Percentiles rank a stretch among this genome's conserved stretches.
Conservation (phyloP, 139 green algal species). For the Microglena sp. region DNA sequence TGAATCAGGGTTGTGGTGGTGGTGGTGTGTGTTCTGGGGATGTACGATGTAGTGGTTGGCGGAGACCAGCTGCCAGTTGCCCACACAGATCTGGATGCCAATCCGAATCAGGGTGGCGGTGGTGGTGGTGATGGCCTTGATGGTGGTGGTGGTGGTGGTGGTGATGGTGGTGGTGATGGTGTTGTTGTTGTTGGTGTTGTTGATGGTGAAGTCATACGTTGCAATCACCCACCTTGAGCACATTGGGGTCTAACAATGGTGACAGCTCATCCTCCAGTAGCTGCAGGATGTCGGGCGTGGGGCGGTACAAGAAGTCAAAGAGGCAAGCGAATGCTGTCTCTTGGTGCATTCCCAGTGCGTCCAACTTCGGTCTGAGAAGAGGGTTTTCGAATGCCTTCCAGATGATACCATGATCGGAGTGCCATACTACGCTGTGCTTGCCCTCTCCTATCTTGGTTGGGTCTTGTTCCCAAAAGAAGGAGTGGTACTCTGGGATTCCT, state of each 20-base stretch:
- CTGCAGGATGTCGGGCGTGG: background rate
- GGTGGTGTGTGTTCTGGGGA: too few species aligned
- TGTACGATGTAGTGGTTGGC: constrained; percentile 12
- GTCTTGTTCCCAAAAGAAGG: constrained; percentile 11
- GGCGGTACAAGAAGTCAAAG: constrained; percentile 26
- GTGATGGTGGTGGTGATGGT: too few species aligned
- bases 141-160: too few species aligned
- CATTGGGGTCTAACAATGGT: constrained; percentile 8
- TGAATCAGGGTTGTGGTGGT: too few species aligned
- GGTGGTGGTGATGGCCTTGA: too few species aligned
- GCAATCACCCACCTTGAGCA: constrained; percentile 12
- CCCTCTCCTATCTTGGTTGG: background rate
- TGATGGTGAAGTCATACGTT: too few species aligned
- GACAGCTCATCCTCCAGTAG: constrained; percentile 3
- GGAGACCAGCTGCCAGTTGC: constrained; percentile 16
- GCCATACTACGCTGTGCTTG: constrained; percentile 15
- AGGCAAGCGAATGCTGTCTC: constrained; percentile 22
- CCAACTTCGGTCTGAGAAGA: background rate
- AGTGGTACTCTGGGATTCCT: too few species aligned
- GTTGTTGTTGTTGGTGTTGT: too few species aligned
- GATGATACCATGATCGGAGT: constrained; percentile 8
- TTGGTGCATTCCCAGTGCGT: constrained; percentile 4
- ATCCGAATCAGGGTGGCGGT: too few species aligned
- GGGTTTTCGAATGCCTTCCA: constrained; percentile 19
- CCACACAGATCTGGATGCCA: constrained; percentile 19